Percentiles rank a stretch among this genome's conserved stretches.
phyloP scores from a whole-genome alignment of 352 stramenopile genomes.

The Phytophthora boehmeriae region DNA sequence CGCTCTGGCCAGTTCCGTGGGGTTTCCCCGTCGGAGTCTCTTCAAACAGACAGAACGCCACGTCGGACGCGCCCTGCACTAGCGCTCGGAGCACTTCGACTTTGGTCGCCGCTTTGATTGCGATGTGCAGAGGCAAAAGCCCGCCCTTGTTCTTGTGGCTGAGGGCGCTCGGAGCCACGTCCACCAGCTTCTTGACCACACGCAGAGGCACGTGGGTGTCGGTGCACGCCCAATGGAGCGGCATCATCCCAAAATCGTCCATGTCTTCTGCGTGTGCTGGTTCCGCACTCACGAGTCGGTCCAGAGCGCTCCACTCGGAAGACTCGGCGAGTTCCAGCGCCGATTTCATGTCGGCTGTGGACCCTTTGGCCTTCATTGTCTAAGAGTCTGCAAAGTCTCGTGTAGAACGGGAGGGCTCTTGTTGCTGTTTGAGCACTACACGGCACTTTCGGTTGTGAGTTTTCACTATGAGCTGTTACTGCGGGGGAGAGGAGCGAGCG shows the following conservation, averaged over 20 bases:
- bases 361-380: constrained; percentile 32
- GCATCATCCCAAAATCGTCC: constrained; percentile 89
- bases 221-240: constrained; percentile 85
- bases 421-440: not conserved
- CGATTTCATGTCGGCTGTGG: constrained; percentile 38
- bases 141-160: constrained; percentile 80
- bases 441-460: constrained; percentile 1
- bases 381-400: not conserved
- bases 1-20: constrained; percentile 62
- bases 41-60: constrained; percentile 51
- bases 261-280: constrained; percentile 68
- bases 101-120: constrained; percentile 75
- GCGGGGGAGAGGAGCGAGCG: not conserved
- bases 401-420: not conserved
- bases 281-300: constrained; percentile 56
- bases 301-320: constrained; percentile 69
- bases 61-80: constrained; percentile 48
- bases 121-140: constrained; percentile 81
- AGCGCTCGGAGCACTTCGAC: constrained; percentile 69
- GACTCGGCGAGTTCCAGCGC: constrained; percentile 79
- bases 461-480: not conserved
- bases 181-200: constrained; percentile 69
- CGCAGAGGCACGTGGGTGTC: constrained; percentile 69
- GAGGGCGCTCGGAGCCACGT: constrained; percentile 56
- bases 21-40: constrained; percentile 78